These are phyloP conservation scores for Agroathelia rolfsii DNA, from an alignment of 1,284 basidiomycete genomes.

Conservation along the genomic window DNA sequence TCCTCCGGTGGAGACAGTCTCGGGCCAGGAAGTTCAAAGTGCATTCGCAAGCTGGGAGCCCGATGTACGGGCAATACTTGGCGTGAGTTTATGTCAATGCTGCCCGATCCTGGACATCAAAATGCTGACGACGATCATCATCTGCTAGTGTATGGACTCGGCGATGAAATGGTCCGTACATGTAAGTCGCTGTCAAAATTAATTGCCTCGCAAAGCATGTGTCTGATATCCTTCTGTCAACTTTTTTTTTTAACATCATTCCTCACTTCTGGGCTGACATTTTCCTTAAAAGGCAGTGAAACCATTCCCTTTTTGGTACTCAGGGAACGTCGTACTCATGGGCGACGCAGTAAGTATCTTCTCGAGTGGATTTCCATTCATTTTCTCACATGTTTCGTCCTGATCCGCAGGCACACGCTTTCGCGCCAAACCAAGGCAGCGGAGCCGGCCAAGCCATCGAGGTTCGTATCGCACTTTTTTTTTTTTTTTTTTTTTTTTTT, in stretches of 20 bases:
- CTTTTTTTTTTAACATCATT: too few species aligned
- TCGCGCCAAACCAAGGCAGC: constrained; percentile 38
- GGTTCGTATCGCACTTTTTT: constrained; percentile 18
- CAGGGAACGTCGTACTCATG: constrained; percentile 27
- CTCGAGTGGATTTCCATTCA: background rate
- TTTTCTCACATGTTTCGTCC: constrained; percentile 6
- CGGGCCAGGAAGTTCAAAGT: constrained; percentile 25
- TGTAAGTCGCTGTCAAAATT: too few species aligned
- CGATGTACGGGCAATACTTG: constrained; percentile 33
- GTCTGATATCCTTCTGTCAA: too few species aligned
- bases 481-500: too few species aligned
- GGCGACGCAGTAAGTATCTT: constrained; percentile 33
- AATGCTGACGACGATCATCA: constrained; percentile 4
- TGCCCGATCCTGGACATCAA: background rate
- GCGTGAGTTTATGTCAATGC: constrained; percentile 32
- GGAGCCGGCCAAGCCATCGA: constrained; percentile 49
- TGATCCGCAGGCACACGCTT: constrained; percentile 36
- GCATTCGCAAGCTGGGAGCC: constrained; percentile 37
- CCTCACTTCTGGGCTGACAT: too few species aligned
- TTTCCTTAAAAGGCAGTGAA: too few species aligned
- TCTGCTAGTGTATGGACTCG: constrained; percentile 29
- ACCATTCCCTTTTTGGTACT: constrained; percentile 27
- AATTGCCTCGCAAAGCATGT: too few species aligned
- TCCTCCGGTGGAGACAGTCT: constrained; percentile 29
- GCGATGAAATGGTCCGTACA: constrained; percentile 35